Evolutionary conservation across 73 alveolate genomes (phyloP).

Genomic region (Paramecium biaurelia): DNA sequence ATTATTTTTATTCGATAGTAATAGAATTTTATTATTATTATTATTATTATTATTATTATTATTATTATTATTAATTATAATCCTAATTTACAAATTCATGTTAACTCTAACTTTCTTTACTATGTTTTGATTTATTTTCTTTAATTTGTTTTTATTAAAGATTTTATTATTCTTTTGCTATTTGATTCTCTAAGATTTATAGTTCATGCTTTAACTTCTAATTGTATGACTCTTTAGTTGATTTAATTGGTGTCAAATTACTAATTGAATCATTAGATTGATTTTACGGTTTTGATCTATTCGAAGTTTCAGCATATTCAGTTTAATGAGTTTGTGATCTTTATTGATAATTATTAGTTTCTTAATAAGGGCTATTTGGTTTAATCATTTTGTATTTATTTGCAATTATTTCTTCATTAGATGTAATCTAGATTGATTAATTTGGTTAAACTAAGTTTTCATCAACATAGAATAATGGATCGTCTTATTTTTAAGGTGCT

Average conservation of each 20-base stretch:
- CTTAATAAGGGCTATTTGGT: constrained; percentile 31
- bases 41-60: neutral
- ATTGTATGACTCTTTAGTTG: neutral
- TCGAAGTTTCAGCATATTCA: neutral
- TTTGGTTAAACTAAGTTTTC: neutral
- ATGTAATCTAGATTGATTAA: neutral
- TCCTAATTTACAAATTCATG: neutral
- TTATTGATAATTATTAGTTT: neutral
- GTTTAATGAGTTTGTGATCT: constrained; percentile 17
- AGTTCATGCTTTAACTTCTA: neutral
- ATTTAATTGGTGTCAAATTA: neutral
- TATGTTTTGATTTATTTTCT: neutral
- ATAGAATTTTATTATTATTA: neutral
- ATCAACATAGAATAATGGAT: constrained; percentile 36
- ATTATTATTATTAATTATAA: neutral
- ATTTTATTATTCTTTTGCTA: neutral
- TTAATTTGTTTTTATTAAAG: neutral
- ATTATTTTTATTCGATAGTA: neutral
- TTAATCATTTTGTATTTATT: constrained; percentile 37
- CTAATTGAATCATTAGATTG: neutral
- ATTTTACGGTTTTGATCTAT: neutral
- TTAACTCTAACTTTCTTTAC: neutral
- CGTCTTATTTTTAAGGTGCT: constrained; percentile 40
- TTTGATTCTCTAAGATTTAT: neutral
- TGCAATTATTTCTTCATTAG: neutral